A percentile compares a stretch with the other conserved stretches of the same genome.
Conservation (phyloP, 257 asterid species). For the Jacaranda copaia region DNA sequence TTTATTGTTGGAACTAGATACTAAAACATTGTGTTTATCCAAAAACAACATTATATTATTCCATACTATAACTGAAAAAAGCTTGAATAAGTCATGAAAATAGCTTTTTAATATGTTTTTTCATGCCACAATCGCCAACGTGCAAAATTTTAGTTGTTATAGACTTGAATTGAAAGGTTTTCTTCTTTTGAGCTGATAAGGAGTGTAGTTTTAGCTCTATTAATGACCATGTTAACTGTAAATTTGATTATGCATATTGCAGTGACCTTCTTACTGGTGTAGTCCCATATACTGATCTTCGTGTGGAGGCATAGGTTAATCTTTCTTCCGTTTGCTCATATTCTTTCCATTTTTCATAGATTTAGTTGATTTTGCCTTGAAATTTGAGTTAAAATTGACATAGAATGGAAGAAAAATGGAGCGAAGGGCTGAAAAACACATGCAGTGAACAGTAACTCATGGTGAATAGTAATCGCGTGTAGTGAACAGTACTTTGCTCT, state of each 20-base stretch:
- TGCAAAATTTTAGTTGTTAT: neutral
- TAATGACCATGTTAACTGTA: constrained; percentile 1
- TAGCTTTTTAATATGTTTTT: constrained; percentile 19
- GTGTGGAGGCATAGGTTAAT: constrained; percentile 91
- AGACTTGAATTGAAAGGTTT: neutral
- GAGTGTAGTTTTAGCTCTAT: constrained; percentile 18
- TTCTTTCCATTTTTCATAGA: constrained; percentile 21
- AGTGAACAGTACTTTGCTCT: too few relatives aligned
- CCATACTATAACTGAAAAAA: neutral
- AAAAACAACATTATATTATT: neutral
- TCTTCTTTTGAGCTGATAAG: neutral
- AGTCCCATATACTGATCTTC: constrained; percentile 96
- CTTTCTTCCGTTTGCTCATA: constrained; percentile 19
- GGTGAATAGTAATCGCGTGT: too few relatives aligned
- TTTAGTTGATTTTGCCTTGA: too few relatives aligned
- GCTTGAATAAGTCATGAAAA: too few relatives aligned
- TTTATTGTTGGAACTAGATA: constrained; percentile 13
- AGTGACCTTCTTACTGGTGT: constrained; percentile 97
- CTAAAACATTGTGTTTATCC: neutral
- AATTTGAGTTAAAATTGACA: too few relatives aligned
- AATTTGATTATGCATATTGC: constrained; percentile 44
- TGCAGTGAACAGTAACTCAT: too few relatives aligned
- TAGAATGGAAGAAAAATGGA: too few relatives aligned
- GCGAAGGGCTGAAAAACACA: too few relatives aligned
- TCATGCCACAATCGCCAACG: constrained; percentile 5